phyloP scores from a whole-genome alignment of 768 basidiomycete species.

The Macrocybe gigantea region DNA sequence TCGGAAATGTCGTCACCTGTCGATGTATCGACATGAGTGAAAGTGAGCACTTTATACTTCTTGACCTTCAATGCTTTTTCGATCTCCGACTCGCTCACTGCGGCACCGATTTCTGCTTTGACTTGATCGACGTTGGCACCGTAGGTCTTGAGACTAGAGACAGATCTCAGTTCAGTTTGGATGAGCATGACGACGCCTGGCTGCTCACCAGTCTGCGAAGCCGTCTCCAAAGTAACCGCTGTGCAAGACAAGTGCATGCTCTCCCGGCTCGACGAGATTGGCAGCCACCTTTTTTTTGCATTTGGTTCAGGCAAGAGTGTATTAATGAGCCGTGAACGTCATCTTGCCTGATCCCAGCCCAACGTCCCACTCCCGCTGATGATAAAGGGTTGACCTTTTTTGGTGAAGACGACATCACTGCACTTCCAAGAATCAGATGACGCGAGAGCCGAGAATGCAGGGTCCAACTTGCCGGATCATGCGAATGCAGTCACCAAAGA shows the following conservation, averaged over 20 bases:
- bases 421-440: conserved; percentile 4
- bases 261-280: conserved; percentile 82
- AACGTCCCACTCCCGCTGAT: conserved; percentile 94
- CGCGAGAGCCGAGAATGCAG: neutral
- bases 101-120: conserved; percentile 77
- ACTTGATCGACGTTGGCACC: conserved; percentile 85
- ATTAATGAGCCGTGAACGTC: conserved; percentile 1
- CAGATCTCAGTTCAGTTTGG: neutral
- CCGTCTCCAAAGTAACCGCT: conserved; percentile 94
- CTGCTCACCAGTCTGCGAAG: conserved; percentile 75
- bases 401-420: conserved; percentile 75
- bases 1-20: conserved; percentile 43
- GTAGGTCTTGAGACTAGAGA: conserved; percentile 70
- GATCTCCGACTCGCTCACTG: conserved; percentile 54
- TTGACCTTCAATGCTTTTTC: conserved; percentile 68
- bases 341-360: conserved; percentile 87
- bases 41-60: conserved; percentile 83
- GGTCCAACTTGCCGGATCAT: conserved; percentile 57
- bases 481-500: conserved; percentile 85
- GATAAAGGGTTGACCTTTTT: conserved; percentile 82
- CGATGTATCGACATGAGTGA: conserved; percentile 95
- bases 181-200: neutral
- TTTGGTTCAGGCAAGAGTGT: neutral
- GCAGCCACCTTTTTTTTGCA: conserved; percentile 48
- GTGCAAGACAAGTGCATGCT: conserved; percentile 77